A percentile compares a stretch with the other conserved stretches of the same genome.
These are phyloP conservation scores for Pachysandra terminalis DNA, from an alignment of 164 flowering plant species.

Conservation along the genomic window DNA sequence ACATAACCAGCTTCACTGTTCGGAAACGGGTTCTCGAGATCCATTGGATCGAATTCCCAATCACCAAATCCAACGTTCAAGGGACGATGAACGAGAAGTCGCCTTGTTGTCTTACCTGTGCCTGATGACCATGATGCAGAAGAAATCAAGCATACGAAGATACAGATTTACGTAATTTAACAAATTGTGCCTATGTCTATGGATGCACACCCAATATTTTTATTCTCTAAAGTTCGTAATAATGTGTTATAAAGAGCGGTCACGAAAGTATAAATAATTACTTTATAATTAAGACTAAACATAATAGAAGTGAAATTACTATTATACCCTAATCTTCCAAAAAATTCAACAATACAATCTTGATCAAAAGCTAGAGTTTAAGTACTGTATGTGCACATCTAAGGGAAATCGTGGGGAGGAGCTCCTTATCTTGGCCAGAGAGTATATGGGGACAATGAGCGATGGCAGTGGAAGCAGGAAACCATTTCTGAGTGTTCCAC, in stretches of 20 bases:
- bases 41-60: constrained; percentile 70
- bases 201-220: too few relatives aligned
- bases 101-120: constrained; percentile 63
- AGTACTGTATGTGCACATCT: constrained; percentile 22
- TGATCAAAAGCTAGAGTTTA: too few relatives aligned
- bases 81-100: constrained; percentile 46
- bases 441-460: constrained; percentile 27
- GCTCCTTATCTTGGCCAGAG: constrained; percentile 38
- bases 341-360: background rate
- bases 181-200: too few relatives aligned
- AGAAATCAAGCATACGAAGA: too few relatives aligned
- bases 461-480: constrained; percentile 46
- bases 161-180: too few relatives aligned
- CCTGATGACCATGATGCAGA: constrained; percentile 41
- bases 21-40: constrained; percentile 58
- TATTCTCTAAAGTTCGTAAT: too few relatives aligned
- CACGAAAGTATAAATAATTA: too few relatives aligned
- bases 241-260: too few relatives aligned
- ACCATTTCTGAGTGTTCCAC: constrained; percentile 88
- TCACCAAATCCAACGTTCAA: constrained; percentile 57
- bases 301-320: too few relatives aligned
- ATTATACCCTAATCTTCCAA: too few relatives aligned
- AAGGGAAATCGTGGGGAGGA: constrained; percentile 15
- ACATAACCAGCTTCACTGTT: constrained; percentile 60
- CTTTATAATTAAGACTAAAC: too few relatives aligned